Base-by-base conservation (phyloP, 2,329 filamentous ascomycete genomes). In the Xylariaceae sp. region DNA sequence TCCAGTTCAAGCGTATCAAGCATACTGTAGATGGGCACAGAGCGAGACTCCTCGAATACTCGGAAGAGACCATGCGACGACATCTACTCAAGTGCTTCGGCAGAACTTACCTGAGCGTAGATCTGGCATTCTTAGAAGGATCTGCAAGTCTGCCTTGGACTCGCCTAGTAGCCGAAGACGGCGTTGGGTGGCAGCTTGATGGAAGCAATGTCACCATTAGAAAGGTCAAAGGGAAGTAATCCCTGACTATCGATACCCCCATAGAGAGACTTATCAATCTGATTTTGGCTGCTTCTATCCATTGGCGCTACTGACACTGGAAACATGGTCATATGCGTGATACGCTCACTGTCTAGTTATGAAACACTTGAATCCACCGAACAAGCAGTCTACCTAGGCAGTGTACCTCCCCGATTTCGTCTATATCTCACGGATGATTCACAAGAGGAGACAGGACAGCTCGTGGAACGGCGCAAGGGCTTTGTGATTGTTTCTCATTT, bases 31-130 rank as follows among this genome's bases (percentile, higher is more conserved):
- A 96, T 71, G 89, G 88, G 9, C 87, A 95, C 68, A 81, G 87
- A 66, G 80, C 85, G 35, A 82, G 83, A 48, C 71, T 99, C 49
- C 84, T 97, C 76, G 87, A 90, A 62, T 92, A 85, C 74, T 87
- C 89, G 9, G 87, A 89, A 58, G 80, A 83, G 19, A 76, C 80
- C n/a, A 77, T 96, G 63, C 77, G 87, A 58, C 74, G 82, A 58
- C 86, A 91, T 68, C 83, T 88, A 32, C 73, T 97, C 58, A 95
- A 96, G 73, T 94, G 90, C 65, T 80, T 97, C 47, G 90, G 90
- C 1, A 81, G 84, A 62, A 80, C 86, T 5, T 99, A 99, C 67
- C 71, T 96, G 56, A 81, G 72, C 17, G 85, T 90, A 9, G 87
- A 90, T 46, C 68, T 79, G 51, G 65, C 64, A 3, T 89, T 85